Evolutionary conservation across 768 basidiomycete species (phyloP).

Genomic region (Mrakia frigida): DNA sequence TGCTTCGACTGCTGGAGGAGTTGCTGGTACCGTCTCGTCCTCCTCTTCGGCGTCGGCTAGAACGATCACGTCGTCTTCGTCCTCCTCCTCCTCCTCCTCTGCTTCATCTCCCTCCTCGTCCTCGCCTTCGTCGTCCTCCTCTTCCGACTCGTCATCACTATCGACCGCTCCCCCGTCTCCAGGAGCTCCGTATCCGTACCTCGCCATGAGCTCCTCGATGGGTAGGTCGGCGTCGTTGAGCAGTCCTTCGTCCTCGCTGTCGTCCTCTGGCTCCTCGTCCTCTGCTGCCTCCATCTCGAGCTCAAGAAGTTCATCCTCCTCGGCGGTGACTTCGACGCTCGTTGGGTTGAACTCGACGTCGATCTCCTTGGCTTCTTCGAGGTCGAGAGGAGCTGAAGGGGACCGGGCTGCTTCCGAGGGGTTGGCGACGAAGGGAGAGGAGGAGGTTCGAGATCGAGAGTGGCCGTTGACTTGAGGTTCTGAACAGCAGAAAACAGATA

Average conservation of each 20-base stretch:
- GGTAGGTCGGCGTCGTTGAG: constrained; percentile 47
- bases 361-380: not conserved
- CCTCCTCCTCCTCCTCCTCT: not conserved
- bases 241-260: constrained; percentile 46
- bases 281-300: constrained; percentile 35
- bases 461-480: too few species aligned
- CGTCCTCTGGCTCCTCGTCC: constrained; percentile 46
- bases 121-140: not conserved
- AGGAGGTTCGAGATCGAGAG: too few species aligned
- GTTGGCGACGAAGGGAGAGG: too few species aligned
- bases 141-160: not conserved
- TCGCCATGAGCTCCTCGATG: constrained; percentile 46
- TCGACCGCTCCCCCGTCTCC: not conserved
- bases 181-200: constrained; percentile 42
- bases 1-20: not conserved
- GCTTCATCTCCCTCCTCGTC: too few species aligned
- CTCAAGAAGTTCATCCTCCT: constrained; percentile 41
- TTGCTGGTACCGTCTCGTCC: not conserved
- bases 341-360: constrained; percentile 32
- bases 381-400: not conserved
- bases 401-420: not conserved
- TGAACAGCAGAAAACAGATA: too few species aligned
- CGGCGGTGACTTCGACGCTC: constrained; percentile 36
- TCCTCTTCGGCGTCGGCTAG: not conserved
- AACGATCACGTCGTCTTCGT: not conserved